Evolutionary conservation across 1,284 basidiomycete genomes (phyloP), one percentile per base, ranked within the genome.

Genomic region (Dichomitus squalens): DNA sequence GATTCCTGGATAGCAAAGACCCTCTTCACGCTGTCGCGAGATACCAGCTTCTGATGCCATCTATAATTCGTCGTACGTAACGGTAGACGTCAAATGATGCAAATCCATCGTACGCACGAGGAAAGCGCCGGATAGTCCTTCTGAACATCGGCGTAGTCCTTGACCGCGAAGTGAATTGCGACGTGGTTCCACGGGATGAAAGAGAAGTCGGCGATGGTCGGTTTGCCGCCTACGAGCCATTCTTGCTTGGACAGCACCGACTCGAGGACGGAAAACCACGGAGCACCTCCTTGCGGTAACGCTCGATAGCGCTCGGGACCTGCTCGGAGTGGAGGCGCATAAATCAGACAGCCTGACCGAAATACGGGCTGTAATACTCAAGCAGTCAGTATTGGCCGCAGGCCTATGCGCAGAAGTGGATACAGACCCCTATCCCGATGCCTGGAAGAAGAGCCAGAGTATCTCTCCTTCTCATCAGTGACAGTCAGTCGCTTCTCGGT

Each of bases 191-290:
- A 56, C 56, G 18, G 14, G 7, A 58, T 41, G 48, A 58, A 56
- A 43, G 46, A 36, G 21, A 61, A 14, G 39, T 58, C 57, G 1
- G 51, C 57, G 21, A 55, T 41, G 14, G 47, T n/a, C n/a, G n/a
- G n/a, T n/a, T n/a, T n/a, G n/a, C n/a, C n/a, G n/a, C n/a, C n/a
- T n/a, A n/a, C n/a, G n/a, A n/a, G n/a, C n/a, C n/a, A n/a, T n/a
- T n/a, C n/a, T n/a, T n/a, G n/a, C n/a, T n/a, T n/a, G n/a, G 57
- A 55, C 25, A 68, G 54, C 14, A 63, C 65, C 20, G 46, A 44
- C 34, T 75, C 69, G 12, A 73, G 64, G 2, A 75, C 73, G 9
- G 65, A 59, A 18, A 68, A 54, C n/a, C 67, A 21, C 73, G 70
- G 43, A 61, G 41, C 31, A 65, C 64, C 60, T n/a, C 73, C 49